A percentile compares a stretch with the other conserved stretches of the same genome.
These are phyloP conservation scores for Leishmania lainsoni DNA, from an alignment of 208 protist genomes.

Conservation along the genomic window DNA sequence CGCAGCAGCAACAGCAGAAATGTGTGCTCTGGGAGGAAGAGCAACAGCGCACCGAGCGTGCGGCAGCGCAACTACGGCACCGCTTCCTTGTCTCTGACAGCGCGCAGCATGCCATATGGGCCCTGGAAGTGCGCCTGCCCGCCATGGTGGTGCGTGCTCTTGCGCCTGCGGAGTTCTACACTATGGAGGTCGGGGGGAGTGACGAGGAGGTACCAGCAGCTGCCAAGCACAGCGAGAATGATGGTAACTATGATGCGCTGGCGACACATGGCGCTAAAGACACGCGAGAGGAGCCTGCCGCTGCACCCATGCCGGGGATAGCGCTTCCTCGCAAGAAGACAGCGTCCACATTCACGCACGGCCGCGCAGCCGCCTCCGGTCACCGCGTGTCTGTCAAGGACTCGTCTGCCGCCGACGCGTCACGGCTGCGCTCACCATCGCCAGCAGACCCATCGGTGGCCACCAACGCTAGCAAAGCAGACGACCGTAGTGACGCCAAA, in stretches of 20 bases:
- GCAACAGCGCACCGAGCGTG: slow-evolving; percentile 12
- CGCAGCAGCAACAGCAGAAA: slow-evolving; percentile 7
- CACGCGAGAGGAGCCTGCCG: background rate
- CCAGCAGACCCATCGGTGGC: background rate
- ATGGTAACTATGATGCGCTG: background rate
- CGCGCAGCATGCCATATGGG: slow-evolving; percentile 63
- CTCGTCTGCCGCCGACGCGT: background rate
- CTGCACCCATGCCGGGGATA: background rate
- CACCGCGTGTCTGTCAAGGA: background rate
- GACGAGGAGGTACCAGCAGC: background rate
- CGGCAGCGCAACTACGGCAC: slow-evolving; percentile 30
- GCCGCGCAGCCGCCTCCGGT: background rate
- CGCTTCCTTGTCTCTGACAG: slow-evolving; percentile 60
- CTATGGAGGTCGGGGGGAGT: background rate
- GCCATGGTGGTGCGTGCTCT: slow-evolving; percentile 28
- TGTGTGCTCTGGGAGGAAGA: slow-evolving; percentile 33
- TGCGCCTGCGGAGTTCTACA: slow-evolving; percentile 30
- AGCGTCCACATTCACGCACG: slow-evolving; percentile 4
- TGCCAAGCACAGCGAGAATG: background rate
- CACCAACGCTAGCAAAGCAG: background rate
- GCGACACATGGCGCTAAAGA: background rate
- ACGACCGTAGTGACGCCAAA: background rate
- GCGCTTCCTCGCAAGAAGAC: slow-evolving; percentile 22
- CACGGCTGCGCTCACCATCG: slow-evolving; percentile 5
- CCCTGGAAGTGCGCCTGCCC: slow-evolving; percentile 42